Conservation (phyloP, 768 basidiomycete species). For the Naganishia friedmannii region DNA sequence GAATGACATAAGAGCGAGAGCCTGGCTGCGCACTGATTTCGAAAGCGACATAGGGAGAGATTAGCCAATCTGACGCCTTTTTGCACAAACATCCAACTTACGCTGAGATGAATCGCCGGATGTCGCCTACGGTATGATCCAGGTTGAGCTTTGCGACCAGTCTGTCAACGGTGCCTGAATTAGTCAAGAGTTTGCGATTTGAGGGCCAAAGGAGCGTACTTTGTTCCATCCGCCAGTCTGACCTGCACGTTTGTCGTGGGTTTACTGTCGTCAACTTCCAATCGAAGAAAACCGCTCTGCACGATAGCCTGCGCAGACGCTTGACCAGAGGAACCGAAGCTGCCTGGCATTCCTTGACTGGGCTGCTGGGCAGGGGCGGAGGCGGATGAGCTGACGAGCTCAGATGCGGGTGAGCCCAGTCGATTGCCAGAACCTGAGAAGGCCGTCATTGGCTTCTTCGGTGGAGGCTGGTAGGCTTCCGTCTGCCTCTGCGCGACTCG, state of each 20-base stretch:
- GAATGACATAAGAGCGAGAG: slow-evolving; percentile 68
- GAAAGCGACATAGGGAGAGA: neutral
- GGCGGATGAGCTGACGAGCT: slow-evolving; percentile 29
- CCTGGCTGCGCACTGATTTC: slow-evolving; percentile 61
- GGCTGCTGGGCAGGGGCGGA: slow-evolving; percentile 4
- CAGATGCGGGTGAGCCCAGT: slow-evolving; percentile 73
- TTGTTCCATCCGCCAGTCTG: slow-evolving; percentile 82
- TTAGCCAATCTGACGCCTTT: neutral
- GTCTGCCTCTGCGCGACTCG: slow-evolving; percentile 66
- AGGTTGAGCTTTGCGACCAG: slow-evolving; percentile 84
- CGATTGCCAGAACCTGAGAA: slow-evolving; percentile 77
- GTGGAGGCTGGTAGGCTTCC: slow-evolving; percentile 68
- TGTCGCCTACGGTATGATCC: slow-evolving; percentile 79
- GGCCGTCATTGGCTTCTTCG: slow-evolving; percentile 55
- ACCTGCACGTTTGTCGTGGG: slow-evolving; percentile 90
- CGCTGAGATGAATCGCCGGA: slow-evolving; percentile 86
- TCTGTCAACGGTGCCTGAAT: slow-evolving; percentile 52
- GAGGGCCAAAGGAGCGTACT: slow-evolving; percentile 54
- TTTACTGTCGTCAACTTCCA: slow-evolving; percentile 74
- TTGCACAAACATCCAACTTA: slow-evolving; percentile 55
- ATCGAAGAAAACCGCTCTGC: slow-evolving; percentile 56
- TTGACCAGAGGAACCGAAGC: slow-evolving; percentile 31
- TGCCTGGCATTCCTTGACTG: slow-evolving; percentile 33
- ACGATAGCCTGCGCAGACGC: slow-evolving; percentile 40
- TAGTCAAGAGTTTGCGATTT: neutral